Evolutionary conservation across 225 moss, liverwort and hornwort genomes (phyloP).

Genomic region (Pleurozium schreberi): DNA sequence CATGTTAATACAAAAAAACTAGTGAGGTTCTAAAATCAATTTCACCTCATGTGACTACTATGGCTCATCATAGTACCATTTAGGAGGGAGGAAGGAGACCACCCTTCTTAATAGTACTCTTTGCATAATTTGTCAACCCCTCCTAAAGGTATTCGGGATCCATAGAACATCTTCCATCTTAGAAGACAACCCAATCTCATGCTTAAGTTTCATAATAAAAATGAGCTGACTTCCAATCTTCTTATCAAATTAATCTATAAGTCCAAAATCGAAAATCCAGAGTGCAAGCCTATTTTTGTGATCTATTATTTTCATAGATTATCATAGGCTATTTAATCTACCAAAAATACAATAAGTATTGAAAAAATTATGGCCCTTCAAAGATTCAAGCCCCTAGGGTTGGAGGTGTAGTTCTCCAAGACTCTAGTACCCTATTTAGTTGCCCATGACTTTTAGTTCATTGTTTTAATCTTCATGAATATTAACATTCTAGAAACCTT

Average conservation of each 20-base stretch:
- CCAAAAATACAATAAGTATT: background rate
- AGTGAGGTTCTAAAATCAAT: background rate
- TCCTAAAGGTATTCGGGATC: no score
- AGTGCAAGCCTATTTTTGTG: fast-evolving
- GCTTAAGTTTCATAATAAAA: fast-evolving
- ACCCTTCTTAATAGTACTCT: fast-evolving
- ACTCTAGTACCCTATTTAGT: fast-evolving
- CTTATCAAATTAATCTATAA: fast-evolving
- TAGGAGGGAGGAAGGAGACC: fast-evolving
- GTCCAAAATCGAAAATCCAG: fast-evolving
- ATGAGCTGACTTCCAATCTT: no score
- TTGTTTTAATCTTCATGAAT: background rate
- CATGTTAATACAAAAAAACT: fast-evolving
- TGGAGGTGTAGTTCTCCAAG: fast-evolving
- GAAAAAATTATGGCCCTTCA: background rate
- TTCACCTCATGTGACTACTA: fast-evolving
- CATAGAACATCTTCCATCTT: no score
- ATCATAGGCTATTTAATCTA: fast-evolving
- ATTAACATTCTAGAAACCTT: fast-evolving
- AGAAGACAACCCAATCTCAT: fast-evolving
- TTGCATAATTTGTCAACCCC: fast-evolving
- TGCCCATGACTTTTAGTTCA: background rate
- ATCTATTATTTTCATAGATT: fast-evolving
- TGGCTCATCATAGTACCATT: background rate
- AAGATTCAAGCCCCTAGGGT: fast-evolving